Evolutionary conservation across 176 grass and related monocot genomes (phyloP).

Genomic region (Bonia amplexicaulis): DNA sequence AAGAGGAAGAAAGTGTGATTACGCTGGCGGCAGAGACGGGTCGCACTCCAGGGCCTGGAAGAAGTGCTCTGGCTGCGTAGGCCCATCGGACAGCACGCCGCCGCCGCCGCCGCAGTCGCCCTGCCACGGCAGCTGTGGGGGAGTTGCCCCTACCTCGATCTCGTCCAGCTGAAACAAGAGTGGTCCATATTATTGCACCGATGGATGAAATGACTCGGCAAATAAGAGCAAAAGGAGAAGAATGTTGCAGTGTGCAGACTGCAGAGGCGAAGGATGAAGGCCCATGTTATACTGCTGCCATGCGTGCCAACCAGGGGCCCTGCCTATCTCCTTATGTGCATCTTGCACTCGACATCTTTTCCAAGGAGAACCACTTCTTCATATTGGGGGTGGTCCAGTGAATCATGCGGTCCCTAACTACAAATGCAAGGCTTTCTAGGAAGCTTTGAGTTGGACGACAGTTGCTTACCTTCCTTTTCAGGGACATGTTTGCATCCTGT

Average conservation of each 20-base stretch:
- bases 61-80: conserved; percentile 39
- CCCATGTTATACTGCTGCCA: not conserved
- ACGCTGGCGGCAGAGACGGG: conserved; percentile 18
- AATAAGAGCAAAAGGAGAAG: not conserved
- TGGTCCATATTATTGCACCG: not conserved
- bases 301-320: not conserved
- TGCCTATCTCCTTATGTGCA: not conserved
- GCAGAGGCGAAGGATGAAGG: not conserved
- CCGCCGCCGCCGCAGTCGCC: not conserved
- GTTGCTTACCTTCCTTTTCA: conserved; percentile 63
- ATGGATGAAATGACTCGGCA: not conserved
- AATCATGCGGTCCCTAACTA: conserved; percentile 23
- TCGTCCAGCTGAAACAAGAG: conserved; percentile 34
- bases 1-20: not conserved
- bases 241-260: not conserved
- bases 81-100: conserved; percentile 11
- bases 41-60: conserved; percentile 35
- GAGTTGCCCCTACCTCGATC: not conserved
- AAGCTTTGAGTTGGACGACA: not conserved
- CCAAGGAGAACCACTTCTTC: not conserved
- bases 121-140: not conserved
- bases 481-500: conserved; percentile 53
- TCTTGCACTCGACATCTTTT: not conserved
- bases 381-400: not conserved
- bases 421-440: not conserved